A percentile compares a stretch with the other conserved stretches of the same genome.
phyloP scores from a whole-genome alignment of 306 rosid species.

The Datisca glomerata region DNA sequence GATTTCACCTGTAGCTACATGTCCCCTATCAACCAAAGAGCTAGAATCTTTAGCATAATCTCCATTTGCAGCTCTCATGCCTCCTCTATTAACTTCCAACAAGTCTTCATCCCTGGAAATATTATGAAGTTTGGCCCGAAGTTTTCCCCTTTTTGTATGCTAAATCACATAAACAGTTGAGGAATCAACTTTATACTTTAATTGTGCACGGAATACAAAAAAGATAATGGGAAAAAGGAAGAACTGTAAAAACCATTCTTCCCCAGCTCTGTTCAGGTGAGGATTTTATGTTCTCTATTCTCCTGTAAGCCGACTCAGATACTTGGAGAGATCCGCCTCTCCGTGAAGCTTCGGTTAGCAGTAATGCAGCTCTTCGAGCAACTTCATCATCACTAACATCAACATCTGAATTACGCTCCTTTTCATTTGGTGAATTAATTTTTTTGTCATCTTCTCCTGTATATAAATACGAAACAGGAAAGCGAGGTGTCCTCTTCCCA shows the following conservation, averaged over 20 bases:
- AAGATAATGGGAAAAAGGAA: neutral
- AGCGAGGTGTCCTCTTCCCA: constrained; percentile 73
- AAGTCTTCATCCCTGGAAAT: constrained; percentile 39
- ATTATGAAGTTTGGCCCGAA: constrained; percentile 28
- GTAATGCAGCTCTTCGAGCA: constrained; percentile 40
- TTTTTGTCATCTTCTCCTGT: constrained; percentile 30
- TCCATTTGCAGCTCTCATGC: constrained; percentile 67
- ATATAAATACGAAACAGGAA: constrained; percentile 40
- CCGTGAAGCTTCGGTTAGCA: constrained; percentile 57
- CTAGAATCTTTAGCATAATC: constrained; percentile 44
- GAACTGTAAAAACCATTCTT: constrained; percentile 26
- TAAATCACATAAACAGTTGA: constrained; percentile 19
- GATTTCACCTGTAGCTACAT: constrained; percentile 40
- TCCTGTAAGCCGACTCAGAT: constrained; percentile 28
- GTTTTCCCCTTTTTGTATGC: constrained; percentile 29
- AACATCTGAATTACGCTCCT: constrained; percentile 30
- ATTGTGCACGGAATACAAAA: constrained; percentile 7
- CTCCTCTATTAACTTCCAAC: constrained; percentile 53
- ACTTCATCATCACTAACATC: constrained; percentile 44
- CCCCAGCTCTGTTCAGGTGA: constrained; percentile 36
- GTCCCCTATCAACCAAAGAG: constrained; percentile 47
- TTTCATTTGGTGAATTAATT: constrained; percentile 32
- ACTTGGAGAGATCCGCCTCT: constrained; percentile 54
- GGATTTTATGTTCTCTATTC: constrained; percentile 27
- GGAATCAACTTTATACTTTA: constrained; percentile 5